phyloP scores from a whole-genome alignment of 2,329 filamentous ascomycete species.

The Epichloe coenophiala region DNA sequence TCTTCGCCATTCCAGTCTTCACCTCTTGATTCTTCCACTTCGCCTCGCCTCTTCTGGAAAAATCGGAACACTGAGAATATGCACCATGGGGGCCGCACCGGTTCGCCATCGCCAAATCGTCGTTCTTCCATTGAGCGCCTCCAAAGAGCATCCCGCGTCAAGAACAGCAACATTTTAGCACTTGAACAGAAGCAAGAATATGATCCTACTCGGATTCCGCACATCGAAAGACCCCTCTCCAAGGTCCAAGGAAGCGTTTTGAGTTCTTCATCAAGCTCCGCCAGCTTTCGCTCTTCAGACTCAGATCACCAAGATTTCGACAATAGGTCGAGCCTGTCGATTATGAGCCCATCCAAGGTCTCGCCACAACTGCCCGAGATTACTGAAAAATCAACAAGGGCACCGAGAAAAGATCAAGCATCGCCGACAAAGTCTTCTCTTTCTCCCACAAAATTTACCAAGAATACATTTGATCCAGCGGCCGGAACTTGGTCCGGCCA shows the following conservation, averaged over 20 bases:
- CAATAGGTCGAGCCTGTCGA: slow-evolving; percentile 26
- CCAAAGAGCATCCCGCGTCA: slow-evolving; percentile 87
- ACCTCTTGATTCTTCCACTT: slow-evolving; percentile 53
- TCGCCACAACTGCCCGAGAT: slow-evolving; percentile 6
- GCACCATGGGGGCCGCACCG: slow-evolving; percentile 41
- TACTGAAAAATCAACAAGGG: slow-evolving; percentile 21
- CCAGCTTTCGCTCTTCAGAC: slow-evolving; percentile 38
- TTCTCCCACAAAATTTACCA: slow-evolving; percentile 53
- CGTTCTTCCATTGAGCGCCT: slow-evolving; percentile 91
- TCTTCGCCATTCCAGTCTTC: slow-evolving; percentile 80
- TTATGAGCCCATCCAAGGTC: slow-evolving; percentile 16
- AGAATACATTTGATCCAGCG: slow-evolving; percentile 56
- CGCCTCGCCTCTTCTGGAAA: slow-evolving; percentile 89
- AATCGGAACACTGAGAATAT: slow-evolving; percentile 67
- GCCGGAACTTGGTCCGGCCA: slow-evolving; percentile 56
- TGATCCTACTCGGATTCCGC: slow-evolving; percentile 63
- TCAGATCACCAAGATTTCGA: slow-evolving; percentile 30
- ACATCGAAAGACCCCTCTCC: slow-evolving; percentile 73
- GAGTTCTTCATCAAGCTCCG: slow-evolving; percentile 43
- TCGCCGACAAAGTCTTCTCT: slow-evolving; percentile 88
- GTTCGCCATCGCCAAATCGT: slow-evolving; percentile 58
- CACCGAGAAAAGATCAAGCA: slow-evolving; percentile 54
- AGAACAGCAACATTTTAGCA: slow-evolving; percentile 95
- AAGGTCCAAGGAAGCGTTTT: slow-evolving; percentile 63
- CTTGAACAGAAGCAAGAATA: slow-evolving; percentile 88